These are phyloP conservation scores for Collybiopsis confluens DNA, from an alignment of 768 basidiomycete species.

Conservation along the genomic window DNA sequence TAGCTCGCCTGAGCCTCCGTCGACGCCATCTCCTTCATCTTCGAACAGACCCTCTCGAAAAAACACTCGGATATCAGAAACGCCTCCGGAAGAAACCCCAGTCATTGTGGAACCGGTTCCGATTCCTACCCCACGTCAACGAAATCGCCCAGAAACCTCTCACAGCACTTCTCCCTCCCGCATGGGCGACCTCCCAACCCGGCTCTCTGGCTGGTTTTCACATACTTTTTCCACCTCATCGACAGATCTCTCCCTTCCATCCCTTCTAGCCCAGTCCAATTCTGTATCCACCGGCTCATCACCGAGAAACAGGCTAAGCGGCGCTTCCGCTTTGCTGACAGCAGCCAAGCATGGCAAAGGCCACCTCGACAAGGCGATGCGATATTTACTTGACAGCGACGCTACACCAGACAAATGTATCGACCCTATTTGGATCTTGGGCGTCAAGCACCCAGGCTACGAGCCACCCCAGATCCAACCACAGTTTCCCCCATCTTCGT, in stretches of 20 bases:
- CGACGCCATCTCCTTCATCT: constrained; percentile 22
- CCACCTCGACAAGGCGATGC: constrained; percentile 77
- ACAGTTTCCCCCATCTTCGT: constrained; percentile 13
- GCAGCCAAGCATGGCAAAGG: constrained; percentile 74
- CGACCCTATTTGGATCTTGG: constrained; percentile 88
- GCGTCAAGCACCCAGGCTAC: constrained; percentile 76
- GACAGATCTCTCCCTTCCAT: constrained; percentile 66
- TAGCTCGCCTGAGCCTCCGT: constrained; percentile 32
- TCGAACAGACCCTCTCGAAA: constrained; percentile 24
- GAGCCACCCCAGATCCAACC: constrained; percentile 34
- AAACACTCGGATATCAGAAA: constrained; percentile 31
- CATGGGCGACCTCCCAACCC: constrained; percentile 66
- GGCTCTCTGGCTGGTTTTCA: constrained; percentile 78
- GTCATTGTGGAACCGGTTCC: constrained; percentile 63
- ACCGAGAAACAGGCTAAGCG: constrained; percentile 25
- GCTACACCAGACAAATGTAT: constrained; percentile 76
- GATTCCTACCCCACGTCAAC: constrained; percentile 40
- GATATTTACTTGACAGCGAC: constrained; percentile 90
- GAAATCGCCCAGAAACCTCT: constrained; percentile 56
- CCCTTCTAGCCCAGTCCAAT: constrained; percentile 40
- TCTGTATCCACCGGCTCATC: constrained; percentile 11
- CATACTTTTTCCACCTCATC: constrained; percentile 73
- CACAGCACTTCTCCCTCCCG: constrained; percentile 43
- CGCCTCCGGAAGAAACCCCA: constrained; percentile 42
- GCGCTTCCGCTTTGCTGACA: constrained; percentile 47